Base-by-base conservation (phyloP, 208 protist genomes). In the Blastocrithidia nonstop region DNA sequence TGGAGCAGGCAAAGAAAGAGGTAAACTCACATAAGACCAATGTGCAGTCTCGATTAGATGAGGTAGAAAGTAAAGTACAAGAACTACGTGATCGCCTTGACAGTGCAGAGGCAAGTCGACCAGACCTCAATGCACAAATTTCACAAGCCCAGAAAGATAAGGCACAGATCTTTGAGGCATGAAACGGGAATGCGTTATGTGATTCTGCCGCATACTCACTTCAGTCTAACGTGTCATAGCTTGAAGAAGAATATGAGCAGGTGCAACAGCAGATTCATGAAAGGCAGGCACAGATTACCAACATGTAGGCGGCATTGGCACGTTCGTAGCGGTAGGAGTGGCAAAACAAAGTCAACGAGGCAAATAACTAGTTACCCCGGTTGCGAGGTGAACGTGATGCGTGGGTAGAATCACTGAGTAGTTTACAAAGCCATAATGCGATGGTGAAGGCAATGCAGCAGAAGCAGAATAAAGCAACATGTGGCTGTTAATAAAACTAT, bases 231-330 rank as follows among this genome's bases (percentile, higher is more conserved):
- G 28, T 42, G 19, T 43, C 17, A 8, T 39, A 23, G 7, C 45
- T 35, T 19, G 47, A 56, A 35, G 26, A 32, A 11, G 28, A 42
- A 26, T 21, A 72, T 15, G 45, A 56, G 6, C 45, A 3, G 7
- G 43, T 48, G 25, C 46, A 59, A 48, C 28, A 48, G 13, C 44
- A 54, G 20, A 32, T 45, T 3, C 50, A 58, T 19, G 56, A 28
- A 7, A 40, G 45, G 0, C 50, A 32, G n/a, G 20, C 53, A 28
- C 50, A 61, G 38, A 45, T 70, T 4, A 50, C 40, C 17, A 46
- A 54, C 31, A 82, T 82, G 69, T 46, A 70, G 51, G 45, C 39
- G 35, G 39, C 45, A 27, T 58, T 83, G 9, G 50, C 36, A 1
- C 58, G 52, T 11, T 67, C 60, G 32, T 71, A 77, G 31, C 53